Percentiles rank a stretch among this genome's conserved stretches.
Evolutionary conservation across 305 asterid species (phyloP).

Genomic region (Fraxinus dipetala): DNA sequence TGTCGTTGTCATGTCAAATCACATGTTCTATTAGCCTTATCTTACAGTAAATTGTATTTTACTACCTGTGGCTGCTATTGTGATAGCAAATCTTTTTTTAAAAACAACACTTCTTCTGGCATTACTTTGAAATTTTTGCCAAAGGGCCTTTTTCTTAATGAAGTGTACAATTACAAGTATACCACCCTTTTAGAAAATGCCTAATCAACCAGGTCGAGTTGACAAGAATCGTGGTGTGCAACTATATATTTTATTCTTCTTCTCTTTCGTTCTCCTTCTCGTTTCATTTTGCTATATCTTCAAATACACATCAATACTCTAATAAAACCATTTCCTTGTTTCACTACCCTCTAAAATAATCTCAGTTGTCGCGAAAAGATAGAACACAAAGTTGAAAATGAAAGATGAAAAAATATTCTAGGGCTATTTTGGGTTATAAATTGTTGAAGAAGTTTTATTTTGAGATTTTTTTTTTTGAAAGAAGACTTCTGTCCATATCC

Average conservation of each 20-base stretch:
- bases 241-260: neutral
- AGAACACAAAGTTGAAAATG: neutral
- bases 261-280: neutral
- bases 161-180: neutral
- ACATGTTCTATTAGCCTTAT: neutral
- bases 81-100: neutral
- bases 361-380: neutral
- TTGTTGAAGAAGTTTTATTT: neutral
- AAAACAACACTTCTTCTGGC: neutral
- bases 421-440: neutral
- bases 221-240: neutral
- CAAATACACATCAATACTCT: neutral
- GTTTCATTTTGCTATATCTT: neutral
- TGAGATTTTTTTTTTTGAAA: neutral
- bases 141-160: neutral
- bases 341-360: neutral
- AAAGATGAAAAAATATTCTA: neutral
- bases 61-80: neutral
- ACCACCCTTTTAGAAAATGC: neutral
- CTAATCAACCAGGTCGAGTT: neutral
- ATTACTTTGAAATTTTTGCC: neutral
- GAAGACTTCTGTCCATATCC: neutral
- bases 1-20: neutral
- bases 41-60: neutral
- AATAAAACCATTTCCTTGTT: neutral